Percentiles rank a stretch among this genome's conserved stretches.
Evolutionary conservation across 352 stramenopile genomes (phyloP).

Genomic region (Globisporangium spiculum): DNA sequence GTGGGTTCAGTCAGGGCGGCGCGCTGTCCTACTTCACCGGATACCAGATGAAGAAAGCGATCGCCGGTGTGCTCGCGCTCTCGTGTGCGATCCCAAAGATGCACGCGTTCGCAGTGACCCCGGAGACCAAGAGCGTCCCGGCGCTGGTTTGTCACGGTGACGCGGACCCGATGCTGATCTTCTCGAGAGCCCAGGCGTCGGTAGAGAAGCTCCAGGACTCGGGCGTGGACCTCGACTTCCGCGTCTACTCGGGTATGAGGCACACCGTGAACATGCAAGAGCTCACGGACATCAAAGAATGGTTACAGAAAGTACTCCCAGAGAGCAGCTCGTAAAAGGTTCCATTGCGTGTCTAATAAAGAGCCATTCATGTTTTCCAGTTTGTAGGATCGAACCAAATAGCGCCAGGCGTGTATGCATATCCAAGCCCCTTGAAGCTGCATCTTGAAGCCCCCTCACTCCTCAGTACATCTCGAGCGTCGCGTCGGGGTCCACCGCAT

Average conservation of each 20-base stretch:
- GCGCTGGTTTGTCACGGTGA: conserved; percentile 82
- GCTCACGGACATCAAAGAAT: conserved; percentile 58
- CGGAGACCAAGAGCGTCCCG: conserved; percentile 56
- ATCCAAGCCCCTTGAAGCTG: too few species aligned
- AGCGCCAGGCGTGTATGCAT: too few species aligned
- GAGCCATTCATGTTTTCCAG: neutral
- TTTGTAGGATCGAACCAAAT: neutral
- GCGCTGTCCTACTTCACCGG: neutral
- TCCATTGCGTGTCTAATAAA: neutral
- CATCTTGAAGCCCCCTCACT: too few species aligned
- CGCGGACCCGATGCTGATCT: conserved; percentile 54
- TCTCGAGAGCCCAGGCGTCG: conserved; percentile 58
- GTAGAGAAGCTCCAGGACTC: conserved; percentile 51
- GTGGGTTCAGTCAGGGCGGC: neutral
- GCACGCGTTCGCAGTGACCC: conserved; percentile 48
- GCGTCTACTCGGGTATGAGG: conserved; percentile 61
- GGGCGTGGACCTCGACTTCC: conserved; percentile 62
- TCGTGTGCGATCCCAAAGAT: conserved; percentile 73
- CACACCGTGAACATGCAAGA: conserved; percentile 67
- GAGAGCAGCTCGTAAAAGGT: neutral
- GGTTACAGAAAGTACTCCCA: conserved; percentile 38
- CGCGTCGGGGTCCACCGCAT: conserved; percentile 57
- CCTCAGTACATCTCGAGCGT: conserved; percentile 50
- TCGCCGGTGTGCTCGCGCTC: conserved; percentile 69
- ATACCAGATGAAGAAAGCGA: conserved; percentile 1